Conservation (phyloP, 495 filamentous ascomycete genomes). For the Annulohypoxylon bovei region DNA sequence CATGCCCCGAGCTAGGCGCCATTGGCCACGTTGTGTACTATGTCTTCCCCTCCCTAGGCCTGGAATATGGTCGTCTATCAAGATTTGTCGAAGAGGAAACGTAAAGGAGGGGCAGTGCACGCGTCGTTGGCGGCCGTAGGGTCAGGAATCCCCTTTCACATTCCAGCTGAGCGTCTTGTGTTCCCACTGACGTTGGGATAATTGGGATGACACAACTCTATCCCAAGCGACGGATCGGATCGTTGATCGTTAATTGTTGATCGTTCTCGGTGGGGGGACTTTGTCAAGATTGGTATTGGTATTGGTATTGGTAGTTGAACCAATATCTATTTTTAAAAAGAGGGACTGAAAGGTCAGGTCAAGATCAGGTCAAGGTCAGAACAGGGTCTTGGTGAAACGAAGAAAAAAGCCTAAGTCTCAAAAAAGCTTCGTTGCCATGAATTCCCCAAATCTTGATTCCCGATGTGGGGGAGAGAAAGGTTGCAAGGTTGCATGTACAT, state of each 20-base stretch:
- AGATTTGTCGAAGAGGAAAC: constrained; percentile 1
- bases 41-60: constrained; percentile 2
- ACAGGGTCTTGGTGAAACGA: not conserved
- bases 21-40: constrained; percentile 39
- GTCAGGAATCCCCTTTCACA: constrained; percentile 30
- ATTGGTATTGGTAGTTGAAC: not conserved
- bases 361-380: not conserved
- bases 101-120: constrained; percentile 7
- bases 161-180: constrained; percentile 26
- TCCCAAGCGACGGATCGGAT: not conserved
- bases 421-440: constrained; percentile 15
- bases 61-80: not conserved
- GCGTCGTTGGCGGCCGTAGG: constrained; percentile 32
- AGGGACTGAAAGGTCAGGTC: constrained; percentile 31
- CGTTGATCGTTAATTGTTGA: not conserved
- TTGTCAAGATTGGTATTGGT: not conserved
- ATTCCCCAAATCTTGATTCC: constrained; percentile 30
- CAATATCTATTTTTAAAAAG: constrained; percentile 19
- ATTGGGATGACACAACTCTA: not conserved
- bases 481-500: constrained; percentile 7
- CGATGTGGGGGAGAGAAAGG: constrained; percentile 29
- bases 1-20: constrained; percentile 46
- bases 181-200: not conserved
- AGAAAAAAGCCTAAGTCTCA: constrained; percentile 3
- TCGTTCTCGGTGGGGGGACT: not conserved